These are phyloP conservation scores for Zygosaccharomyces bisporus DNA, from an alignment of 805 yeast species.

Conservation along the genomic window DNA sequence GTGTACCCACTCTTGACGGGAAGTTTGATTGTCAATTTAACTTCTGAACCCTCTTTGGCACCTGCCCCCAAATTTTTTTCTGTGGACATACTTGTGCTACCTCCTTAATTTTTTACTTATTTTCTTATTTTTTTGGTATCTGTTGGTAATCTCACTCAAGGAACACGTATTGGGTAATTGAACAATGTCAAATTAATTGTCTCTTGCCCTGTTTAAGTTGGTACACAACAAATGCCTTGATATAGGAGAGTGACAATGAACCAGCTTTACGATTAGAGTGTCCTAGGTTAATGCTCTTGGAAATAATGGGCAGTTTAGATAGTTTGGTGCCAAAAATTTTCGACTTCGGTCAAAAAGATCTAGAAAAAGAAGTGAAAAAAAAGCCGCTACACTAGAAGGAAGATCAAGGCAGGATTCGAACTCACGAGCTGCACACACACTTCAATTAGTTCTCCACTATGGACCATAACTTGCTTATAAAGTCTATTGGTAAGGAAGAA, in stretches of 20 bases:
- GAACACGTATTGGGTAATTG: conserved; percentile 1
- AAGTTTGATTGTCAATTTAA: conserved; percentile 10
- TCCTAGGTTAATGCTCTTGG: background rate
- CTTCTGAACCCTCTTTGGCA: conserved; percentile 4
- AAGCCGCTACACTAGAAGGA: background rate
- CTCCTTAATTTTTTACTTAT: background rate
- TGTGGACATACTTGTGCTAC: conserved; percentile 8
- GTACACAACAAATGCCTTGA: background rate
- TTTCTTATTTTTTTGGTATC: background rate
- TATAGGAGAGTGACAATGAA: background rate
- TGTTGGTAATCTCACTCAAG: background rate
- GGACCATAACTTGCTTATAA: too few species aligned
- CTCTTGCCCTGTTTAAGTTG: background rate
- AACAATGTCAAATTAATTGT: background rate
- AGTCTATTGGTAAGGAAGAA: too few species aligned
- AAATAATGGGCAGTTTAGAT: background rate
- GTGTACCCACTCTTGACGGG: conserved; percentile 6
- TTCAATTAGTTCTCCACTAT: too few species aligned
- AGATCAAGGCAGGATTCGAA: background rate
- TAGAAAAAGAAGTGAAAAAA: background rate
- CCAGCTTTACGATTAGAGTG: background rate
- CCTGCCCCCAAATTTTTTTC: conserved; percentile 8
- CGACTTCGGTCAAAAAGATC: background rate
- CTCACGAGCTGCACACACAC: background rate
- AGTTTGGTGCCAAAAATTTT: background rate